These are phyloP conservation scores for Cercospora berteroae DNA, from an alignment of 2,329 filamentous ascomycete genomes.

Conservation along the genomic window DNA sequence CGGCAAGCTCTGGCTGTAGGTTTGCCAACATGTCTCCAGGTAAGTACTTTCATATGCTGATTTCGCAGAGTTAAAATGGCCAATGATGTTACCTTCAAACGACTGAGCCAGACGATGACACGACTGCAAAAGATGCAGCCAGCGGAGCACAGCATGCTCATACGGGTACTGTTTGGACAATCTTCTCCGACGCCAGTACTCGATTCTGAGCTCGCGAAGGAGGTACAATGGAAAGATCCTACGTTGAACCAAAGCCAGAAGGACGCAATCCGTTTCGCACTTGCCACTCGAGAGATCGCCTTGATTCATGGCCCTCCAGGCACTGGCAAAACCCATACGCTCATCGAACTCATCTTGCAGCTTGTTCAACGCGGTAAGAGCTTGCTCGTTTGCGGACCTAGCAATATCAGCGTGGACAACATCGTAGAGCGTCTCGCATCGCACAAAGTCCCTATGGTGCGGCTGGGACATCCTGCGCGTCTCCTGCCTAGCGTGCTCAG, in stretches of 20 bases:
- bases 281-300: constrained; percentile 77
- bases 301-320: constrained; percentile 94
- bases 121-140: constrained; percentile 56
- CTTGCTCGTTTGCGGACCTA: constrained; percentile 90
- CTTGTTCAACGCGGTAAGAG: constrained; percentile 70
- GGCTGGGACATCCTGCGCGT: constrained; percentile 88
- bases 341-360: constrained; percentile 95
- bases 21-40: constrained; percentile 29
- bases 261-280: constrained; percentile 71
- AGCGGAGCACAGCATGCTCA: constrained; percentile 57
- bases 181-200: constrained; percentile 52
- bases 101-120: constrained; percentile 65
- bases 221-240: constrained; percentile 56
- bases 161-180: constrained; percentile 61
- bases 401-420: constrained; percentile 97
- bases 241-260: constrained; percentile 62
- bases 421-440: constrained; percentile 88
- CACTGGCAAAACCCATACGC: constrained; percentile 93
- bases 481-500: constrained; percentile 82
- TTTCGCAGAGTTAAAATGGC: constrained; percentile 60
- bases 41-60: constrained; percentile 25
- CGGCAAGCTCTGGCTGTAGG: constrained; percentile 62
- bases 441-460: constrained; percentile 80
- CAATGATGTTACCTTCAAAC: constrained; percentile 65
- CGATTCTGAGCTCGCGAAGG: constrained; percentile 43